A percentile compares a stretch with the other conserved stretches of the same genome.
Conservation (phyloP, 805 yeast genomes). For the Yamadazyma paraphyllophila region DNA sequence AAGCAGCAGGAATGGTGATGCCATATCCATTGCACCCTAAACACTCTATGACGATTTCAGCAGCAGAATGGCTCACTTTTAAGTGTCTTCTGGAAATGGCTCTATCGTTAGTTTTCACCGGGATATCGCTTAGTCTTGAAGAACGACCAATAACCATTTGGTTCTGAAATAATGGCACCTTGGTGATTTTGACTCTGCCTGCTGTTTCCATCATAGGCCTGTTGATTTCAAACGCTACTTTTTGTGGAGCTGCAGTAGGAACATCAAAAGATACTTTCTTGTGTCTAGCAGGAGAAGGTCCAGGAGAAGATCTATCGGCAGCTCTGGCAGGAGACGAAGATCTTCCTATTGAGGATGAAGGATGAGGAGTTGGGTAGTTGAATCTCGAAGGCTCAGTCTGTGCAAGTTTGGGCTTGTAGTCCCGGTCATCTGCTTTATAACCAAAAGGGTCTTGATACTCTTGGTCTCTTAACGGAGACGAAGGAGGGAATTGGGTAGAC, state of each 20-base stretch:
- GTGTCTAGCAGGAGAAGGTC: background rate
- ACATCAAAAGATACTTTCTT: constrained; percentile 10
- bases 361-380: constrained; percentile 66
- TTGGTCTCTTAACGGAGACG: constrained; percentile 44
- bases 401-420: background rate
- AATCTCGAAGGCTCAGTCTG: constrained; percentile 6
- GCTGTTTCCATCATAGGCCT: constrained; percentile 10
- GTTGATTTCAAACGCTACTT: constrained; percentile 14
- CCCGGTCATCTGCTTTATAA: constrained; percentile 1
- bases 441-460: constrained; percentile 15
- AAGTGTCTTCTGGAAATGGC: constrained; percentile 70
- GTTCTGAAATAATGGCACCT: constrained; percentile 36
- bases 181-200: constrained; percentile 26
- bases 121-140: constrained; percentile 54
- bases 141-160: constrained; percentile 64
- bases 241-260: constrained; percentile 7
- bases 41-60: constrained; percentile 56
- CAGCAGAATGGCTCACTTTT: constrained; percentile 41
- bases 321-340: constrained; percentile 36
- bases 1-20: constrained; percentile 57
- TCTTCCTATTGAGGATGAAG: constrained; percentile 49
- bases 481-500: constrained; percentile 47
- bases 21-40: constrained; percentile 80
- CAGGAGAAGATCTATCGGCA: background rate
- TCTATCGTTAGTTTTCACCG: constrained; percentile 48